Percentiles rank a stretch among this genome's conserved stretches.
Evolutionary conservation across 495 filamentous ascomycete species (phyloP).

Genomic region (Hypoxylon fragiforme): DNA sequence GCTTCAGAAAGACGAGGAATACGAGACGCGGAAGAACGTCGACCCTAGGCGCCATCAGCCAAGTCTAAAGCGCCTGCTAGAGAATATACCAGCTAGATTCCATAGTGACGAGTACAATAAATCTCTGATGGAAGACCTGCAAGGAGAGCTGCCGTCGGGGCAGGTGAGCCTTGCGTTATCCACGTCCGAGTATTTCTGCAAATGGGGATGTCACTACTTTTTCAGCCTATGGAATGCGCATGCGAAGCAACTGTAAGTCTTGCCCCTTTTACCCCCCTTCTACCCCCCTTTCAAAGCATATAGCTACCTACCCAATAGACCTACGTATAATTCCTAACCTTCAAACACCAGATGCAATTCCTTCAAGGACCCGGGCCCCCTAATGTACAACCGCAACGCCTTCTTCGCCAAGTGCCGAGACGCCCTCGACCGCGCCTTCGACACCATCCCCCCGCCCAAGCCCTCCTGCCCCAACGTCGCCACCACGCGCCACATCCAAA

Average conservation of each 20-base stretch:
- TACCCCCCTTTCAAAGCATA: neutral
- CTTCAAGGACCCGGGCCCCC: constrained; percentile 52
- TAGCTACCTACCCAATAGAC: too few relatives aligned
- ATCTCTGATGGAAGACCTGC: constrained; percentile 44
- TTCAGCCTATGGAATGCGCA: constrained; percentile 47
- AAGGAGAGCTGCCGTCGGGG: constrained; percentile 33
- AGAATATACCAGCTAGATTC: constrained; percentile 34
- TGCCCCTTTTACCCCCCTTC: neutral
- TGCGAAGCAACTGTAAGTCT: constrained; percentile 41
- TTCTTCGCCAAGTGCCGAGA: constrained; percentile 46
- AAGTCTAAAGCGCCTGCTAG: constrained; percentile 26
- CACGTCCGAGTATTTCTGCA: constrained; percentile 29
- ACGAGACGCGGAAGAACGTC: constrained; percentile 23
- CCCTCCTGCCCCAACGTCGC: constrained; percentile 25
- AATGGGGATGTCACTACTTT: constrained; percentile 53
- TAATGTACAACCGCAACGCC: constrained; percentile 44
- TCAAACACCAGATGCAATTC: constrained; percentile 41
- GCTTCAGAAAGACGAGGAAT: constrained; percentile 32
- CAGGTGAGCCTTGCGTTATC: constrained; percentile 44
- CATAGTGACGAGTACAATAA: constrained; percentile 33
- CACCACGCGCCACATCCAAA: constrained; percentile 22
- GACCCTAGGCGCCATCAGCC: neutral
- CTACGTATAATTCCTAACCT: neutral
- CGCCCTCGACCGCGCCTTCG: constrained; percentile 43
- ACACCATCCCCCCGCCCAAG: constrained; percentile 43